Evolutionary conservation across 441 rosid genomes (phyloP).

Genomic region (Adansonia grandidieri): DNA sequence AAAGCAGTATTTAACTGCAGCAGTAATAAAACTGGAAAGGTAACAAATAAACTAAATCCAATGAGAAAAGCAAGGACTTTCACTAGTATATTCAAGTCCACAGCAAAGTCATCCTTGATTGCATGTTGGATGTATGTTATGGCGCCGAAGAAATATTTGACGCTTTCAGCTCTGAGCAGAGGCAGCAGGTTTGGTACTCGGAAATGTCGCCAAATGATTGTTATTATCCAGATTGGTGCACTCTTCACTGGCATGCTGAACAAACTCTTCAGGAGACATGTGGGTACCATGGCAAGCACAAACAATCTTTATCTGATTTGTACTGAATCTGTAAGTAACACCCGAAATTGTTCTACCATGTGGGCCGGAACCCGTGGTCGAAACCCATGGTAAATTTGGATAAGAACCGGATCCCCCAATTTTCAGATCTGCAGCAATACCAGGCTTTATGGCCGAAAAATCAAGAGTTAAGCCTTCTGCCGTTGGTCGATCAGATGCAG

Average conservation of each 20-base stretch:
- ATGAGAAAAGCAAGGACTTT: conserved; percentile 14
- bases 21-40: conserved; percentile 1
- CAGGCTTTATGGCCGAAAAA: conserved; percentile 80
- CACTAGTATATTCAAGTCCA: background rate
- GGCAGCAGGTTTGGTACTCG: conserved; percentile 63
- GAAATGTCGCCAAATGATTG: conserved; percentile 46
- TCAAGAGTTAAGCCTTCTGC: conserved; percentile 52
- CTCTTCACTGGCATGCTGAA: conserved; percentile 82
- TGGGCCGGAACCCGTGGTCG: conserved; percentile 81
- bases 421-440: conserved; percentile 72
- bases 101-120: background rate
- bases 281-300: conserved; percentile 92
- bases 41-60: background rate
- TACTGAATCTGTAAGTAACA: conserved; percentile 72
- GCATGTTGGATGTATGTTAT: background rate
- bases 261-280: conserved; percentile 89
- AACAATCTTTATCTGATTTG: conserved; percentile 80
- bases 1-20: background rate
- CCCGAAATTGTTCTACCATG: conserved; percentile 87
- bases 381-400: conserved; percentile 96
- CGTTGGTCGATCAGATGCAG: conserved; percentile 44
- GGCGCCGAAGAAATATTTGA: background rate
- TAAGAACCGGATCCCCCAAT: conserved; percentile 86
- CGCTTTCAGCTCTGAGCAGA: conserved; percentile 75
- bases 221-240: conserved; percentile 51